phyloP scores from a whole-genome alignment of 805 yeast genomes.

The Kluyveromyces siamensis region DNA sequence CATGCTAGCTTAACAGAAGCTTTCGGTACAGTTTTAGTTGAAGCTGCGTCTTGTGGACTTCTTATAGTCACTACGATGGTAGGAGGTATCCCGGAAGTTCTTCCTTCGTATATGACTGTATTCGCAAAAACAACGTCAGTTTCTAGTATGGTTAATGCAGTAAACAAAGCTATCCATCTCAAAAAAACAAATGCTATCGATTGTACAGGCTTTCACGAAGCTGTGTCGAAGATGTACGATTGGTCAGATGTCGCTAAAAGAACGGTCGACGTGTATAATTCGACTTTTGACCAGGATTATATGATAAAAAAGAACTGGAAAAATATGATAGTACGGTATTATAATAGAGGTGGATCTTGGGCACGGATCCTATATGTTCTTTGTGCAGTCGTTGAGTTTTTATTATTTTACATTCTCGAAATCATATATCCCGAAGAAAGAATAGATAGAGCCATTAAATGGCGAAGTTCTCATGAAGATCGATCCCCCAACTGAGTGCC shows the following conservation, averaged over 20 bases:
- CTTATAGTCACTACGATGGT: constrained; percentile 91
- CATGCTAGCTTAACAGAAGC: constrained; percentile 96
- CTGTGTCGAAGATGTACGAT: constrained; percentile 74
- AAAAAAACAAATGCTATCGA: constrained; percentile 53
- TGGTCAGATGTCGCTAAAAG: constrained; percentile 86
- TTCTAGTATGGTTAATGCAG: constrained; percentile 64
- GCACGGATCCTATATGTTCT: constrained; percentile 79
- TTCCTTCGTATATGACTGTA: constrained; percentile 87
- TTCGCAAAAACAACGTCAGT: constrained; percentile 80
- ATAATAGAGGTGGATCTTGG: constrained; percentile 61
- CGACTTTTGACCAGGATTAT: constrained; percentile 29
- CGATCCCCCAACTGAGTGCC: neutral
- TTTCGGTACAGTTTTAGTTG: constrained; percentile 93
- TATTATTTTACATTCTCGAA: constrained; percentile 55
- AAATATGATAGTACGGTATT: constrained; percentile 52
- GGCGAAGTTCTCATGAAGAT: constrained; percentile 44
- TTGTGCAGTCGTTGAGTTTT: constrained; percentile 72
- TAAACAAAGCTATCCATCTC: constrained; percentile 57
- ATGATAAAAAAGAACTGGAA: constrained; percentile 44
- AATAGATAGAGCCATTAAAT: constrained; percentile 71
- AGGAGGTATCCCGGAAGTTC: constrained; percentile 96
- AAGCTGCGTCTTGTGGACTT: constrained; percentile 94
- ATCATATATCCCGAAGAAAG: constrained; percentile 55
- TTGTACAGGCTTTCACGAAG: constrained; percentile 67
- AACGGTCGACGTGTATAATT: constrained; percentile 73